Conservation (phyloP, 2,329 filamentous ascomycete genomes). For the Ambrosiella cleistominuta region DNA sequence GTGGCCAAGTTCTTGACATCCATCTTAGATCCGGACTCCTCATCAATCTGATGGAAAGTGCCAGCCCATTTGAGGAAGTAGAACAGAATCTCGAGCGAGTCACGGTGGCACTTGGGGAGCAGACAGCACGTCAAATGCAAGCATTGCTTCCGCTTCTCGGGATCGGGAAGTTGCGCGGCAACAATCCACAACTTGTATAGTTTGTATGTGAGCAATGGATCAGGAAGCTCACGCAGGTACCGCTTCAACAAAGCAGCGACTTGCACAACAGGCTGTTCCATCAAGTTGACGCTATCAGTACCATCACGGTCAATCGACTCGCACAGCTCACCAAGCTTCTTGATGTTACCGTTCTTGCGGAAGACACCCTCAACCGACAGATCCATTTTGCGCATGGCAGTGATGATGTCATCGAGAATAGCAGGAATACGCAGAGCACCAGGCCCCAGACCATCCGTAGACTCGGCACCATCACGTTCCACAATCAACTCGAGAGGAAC, state of each 20-base stretch:
- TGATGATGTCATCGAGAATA: conserved; percentile 86
- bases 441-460: conserved; percentile 90
- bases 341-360: conserved; percentile 97
- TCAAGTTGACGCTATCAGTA: conserved; percentile 70
- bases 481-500: conserved; percentile 76
- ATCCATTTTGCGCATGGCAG: conserved; percentile 95
- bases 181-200: conserved; percentile 80
- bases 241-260: conserved; percentile 88
- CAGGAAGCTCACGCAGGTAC: conserved; percentile 83
- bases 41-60: conserved; percentile 91
- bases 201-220: conserved; percentile 88
- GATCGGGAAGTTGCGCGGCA: conserved; percentile 71
- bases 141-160: conserved; percentile 65
- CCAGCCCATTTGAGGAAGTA: conserved; percentile 95
- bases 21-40: conserved; percentile 97
- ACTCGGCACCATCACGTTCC: conserved; percentile 87
- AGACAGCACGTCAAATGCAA: conserved; percentile 85
- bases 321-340: conserved; percentile 70
- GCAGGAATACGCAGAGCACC: conserved; percentile 79
- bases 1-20: conserved; percentile 94
- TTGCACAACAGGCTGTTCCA: conserved; percentile 79
- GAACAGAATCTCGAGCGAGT: conserved; percentile 89
- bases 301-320: conserved; percentile 76
- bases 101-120: conserved; percentile 77
- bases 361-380: conserved; percentile 97